Conservation (phyloP, 1,139 yeast species). For the Chernovozyma sophiae-reginae region DNA sequence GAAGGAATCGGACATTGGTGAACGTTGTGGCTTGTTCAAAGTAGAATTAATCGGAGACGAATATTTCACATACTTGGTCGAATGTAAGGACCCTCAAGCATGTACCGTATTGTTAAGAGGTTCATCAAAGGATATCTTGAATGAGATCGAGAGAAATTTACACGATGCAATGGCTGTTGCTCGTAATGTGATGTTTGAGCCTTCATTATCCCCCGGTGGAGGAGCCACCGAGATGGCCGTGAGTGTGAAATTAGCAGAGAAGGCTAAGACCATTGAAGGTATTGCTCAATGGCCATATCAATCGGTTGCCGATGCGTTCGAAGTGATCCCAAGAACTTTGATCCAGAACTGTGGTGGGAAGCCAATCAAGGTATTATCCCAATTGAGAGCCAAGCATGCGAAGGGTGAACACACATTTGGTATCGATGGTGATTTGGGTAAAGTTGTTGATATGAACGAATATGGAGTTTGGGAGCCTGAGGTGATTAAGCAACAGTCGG, state of each 20-base stretch:
- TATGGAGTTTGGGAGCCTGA: constrained; percentile 99
- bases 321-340: constrained; percentile 94
- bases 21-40: constrained; percentile 83
- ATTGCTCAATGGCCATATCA: constrained; percentile 98
- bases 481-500: constrained; percentile 92
- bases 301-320: constrained; percentile 98
- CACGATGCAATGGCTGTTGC: constrained; percentile 99
- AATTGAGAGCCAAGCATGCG: constrained; percentile 94
- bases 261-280: constrained; percentile 90
- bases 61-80: constrained; percentile 80
- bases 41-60: constrained; percentile 97
- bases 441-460: constrained; percentile 89
- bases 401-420: constrained; percentile 83
- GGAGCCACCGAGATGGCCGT: constrained; percentile 99
- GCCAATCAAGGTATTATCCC: constrained; percentile 84
- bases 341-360: constrained; percentile 98
- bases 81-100: constrained; percentile 85
- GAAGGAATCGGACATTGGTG: constrained; percentile 86
- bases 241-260: constrained; percentile 80
- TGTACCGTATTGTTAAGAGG: constrained; percentile 93
- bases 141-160: constrained; percentile 93
- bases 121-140: constrained; percentile 92
- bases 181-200: constrained; percentile 91
- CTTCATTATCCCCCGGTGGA: constrained; percentile 95
- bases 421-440: constrained; percentile 92